Percentiles rank a stretch among this genome's conserved stretches.
phyloP scores from a whole-genome alignment of 768 basidiomycete species.

The Exidia glandulosa region DNA sequence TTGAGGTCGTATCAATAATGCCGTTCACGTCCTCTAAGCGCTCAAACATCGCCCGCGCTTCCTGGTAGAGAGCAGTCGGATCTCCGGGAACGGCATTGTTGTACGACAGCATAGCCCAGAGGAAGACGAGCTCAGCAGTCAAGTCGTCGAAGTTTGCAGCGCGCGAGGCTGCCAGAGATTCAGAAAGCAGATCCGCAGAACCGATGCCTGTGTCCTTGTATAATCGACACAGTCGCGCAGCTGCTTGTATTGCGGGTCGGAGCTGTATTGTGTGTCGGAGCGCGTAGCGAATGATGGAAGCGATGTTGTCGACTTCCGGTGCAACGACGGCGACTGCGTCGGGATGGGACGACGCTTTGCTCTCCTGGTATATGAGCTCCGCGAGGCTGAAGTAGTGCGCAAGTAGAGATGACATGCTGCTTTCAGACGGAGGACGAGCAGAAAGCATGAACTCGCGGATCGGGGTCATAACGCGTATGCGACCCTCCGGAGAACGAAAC shows the following conservation, averaged over 20 bases:
- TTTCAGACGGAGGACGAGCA: slow-evolving; percentile 7
- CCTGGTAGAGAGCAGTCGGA: not conserved
- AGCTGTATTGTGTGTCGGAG: too few species aligned
- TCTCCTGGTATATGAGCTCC: not conserved
- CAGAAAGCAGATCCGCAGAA: not conserved
- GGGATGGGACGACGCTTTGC: not conserved
- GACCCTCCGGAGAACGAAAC: slow-evolving; percentile 9
- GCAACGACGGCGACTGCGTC: not conserved
- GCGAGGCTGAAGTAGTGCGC: not conserved
- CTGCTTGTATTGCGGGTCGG: too few species aligned
- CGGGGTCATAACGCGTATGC: slow-evolving; percentile 12
- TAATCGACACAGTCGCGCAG: too few species aligned
- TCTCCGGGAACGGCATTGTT: not conserved
- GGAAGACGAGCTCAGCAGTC: not conserved
- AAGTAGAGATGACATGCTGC: not conserved
- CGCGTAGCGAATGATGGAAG: too few species aligned
- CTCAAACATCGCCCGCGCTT: not conserved
- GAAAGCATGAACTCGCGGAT: slow-evolving; percentile 13
- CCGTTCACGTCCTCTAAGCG: not conserved
- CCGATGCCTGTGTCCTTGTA: too few species aligned
- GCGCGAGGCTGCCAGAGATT: not conserved
- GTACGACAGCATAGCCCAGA: not conserved
- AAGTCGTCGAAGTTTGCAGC: not conserved
- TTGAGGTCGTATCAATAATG: not conserved
- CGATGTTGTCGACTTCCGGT: not conserved